These are phyloP conservation scores for Nemania sp. DNA, from an alignment of 2,329 filamentous ascomycete genomes.

Conservation along the genomic window DNA sequence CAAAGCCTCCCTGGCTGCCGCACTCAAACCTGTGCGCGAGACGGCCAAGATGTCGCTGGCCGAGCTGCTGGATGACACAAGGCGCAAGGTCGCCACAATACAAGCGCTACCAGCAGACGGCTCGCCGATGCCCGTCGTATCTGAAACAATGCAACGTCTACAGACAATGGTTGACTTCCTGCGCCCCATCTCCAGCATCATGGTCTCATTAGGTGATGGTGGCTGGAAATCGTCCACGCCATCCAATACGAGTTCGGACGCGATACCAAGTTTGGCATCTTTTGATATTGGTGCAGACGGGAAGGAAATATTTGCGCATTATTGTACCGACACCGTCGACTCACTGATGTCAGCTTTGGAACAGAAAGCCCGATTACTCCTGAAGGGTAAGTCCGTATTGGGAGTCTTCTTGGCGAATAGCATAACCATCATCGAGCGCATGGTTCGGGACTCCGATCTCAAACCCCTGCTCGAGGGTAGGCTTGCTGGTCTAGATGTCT, in stretches of 20 bases:
- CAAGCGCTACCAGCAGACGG: slow-evolving; percentile 77
- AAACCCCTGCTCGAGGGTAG: slow-evolving; percentile 69
- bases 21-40: slow-evolving; percentile 86
- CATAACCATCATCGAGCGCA: slow-evolving; percentile 80
- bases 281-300: slow-evolving; percentile 91
- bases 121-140: slow-evolving; percentile 74
- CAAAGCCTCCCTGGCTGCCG: slow-evolving; percentile 80
- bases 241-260: slow-evolving; percentile 61
- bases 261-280: slow-evolving; percentile 71
- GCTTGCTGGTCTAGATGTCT: slow-evolving; percentile 72
- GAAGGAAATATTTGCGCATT: slow-evolving; percentile 84
- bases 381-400: slow-evolving; percentile 77
- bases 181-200: slow-evolving; percentile 82
- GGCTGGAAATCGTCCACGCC: slow-evolving; percentile 72
- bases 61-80: slow-evolving; percentile 83
- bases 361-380: slow-evolving; percentile 69
- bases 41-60: slow-evolving; percentile 86
- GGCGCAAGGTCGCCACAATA: slow-evolving; percentile 67
- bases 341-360: slow-evolving; percentile 76
- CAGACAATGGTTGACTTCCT: slow-evolving; percentile 88
- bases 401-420: slow-evolving; percentile 93
- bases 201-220: slow-evolving; percentile 90
- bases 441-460: slow-evolving; percentile 81
- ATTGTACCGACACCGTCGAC: slow-evolving; percentile 88
- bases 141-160: slow-evolving; percentile 83